Evolutionary conservation across 768 basidiomycete species (phyloP).

Genomic region (Gyrodon lividus): DNA sequence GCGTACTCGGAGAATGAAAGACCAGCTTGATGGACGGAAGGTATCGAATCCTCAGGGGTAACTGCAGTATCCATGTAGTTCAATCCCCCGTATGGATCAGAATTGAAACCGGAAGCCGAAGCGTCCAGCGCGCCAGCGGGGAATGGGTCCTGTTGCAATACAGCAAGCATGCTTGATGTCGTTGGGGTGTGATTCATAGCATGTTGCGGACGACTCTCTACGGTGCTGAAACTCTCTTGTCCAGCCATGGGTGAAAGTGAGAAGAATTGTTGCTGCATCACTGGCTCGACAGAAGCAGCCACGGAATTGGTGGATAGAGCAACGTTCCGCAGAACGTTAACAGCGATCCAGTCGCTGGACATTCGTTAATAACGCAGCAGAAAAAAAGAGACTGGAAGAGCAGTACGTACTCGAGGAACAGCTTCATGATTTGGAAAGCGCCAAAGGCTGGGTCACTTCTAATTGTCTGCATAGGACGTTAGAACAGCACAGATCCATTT

Average conservation of each 20-base stretch:
- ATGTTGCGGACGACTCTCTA: constrained; percentile 61
- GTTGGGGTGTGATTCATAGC: constrained; percentile 81
- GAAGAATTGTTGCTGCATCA: constrained; percentile 89
- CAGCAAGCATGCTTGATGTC: constrained; percentile 88
- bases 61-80: constrained; percentile 75
- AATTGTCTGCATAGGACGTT: constrained; percentile 61
- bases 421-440: constrained; percentile 87
- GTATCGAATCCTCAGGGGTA: constrained; percentile 62
- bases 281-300: constrained; percentile 87
- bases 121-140: constrained; percentile 65
- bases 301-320: constrained; percentile 90
- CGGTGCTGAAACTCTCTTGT: constrained; percentile 70
- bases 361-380: constrained; percentile 17
- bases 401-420: constrained; percentile 79
- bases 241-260: constrained; percentile 87
- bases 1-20: constrained; percentile 73
- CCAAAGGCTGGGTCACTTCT: constrained; percentile 91
- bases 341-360: constrained; percentile 86
- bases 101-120: constrained; percentile 55
- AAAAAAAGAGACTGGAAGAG: neutral
- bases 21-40: constrained; percentile 57
- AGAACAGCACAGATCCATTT: neutral
- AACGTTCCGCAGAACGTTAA: constrained; percentile 83
- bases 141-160: constrained; percentile 76
- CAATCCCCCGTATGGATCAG: constrained; percentile 68